A percentile compares a stretch with the other conserved stretches of the same genome.
These are phyloP conservation scores for Carex kokanica DNA, from an alignment of 176 grass and related monocot genomes.

Conservation along the genomic window DNA sequence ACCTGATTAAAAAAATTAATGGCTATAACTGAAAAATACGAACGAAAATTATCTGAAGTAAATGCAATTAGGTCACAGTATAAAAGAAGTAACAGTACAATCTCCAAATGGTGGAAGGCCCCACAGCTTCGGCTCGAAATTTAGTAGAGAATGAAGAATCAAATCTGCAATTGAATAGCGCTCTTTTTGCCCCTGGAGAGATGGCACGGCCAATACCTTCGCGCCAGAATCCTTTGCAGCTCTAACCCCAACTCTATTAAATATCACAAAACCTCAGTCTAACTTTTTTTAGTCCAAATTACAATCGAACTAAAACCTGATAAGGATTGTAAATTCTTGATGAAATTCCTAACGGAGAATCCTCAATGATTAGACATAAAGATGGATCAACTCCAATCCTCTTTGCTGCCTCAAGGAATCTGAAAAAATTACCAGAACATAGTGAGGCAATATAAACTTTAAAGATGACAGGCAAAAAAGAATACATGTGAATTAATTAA, in stretches of 20 bases:
- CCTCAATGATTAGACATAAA: slow-evolving; percentile 76
- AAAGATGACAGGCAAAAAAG: background rate
- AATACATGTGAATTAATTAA: background rate
- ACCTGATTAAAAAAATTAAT: slow-evolving; percentile 34
- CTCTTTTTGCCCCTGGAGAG: slow-evolving; percentile 63
- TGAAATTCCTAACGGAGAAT: slow-evolving; percentile 54
- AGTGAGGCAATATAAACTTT: background rate
- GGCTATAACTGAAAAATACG: background rate
- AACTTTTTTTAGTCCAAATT: background rate
- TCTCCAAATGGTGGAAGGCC: slow-evolving; percentile 74
- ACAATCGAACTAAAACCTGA: background rate
- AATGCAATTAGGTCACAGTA: slow-evolving; percentile 3
- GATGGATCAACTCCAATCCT: slow-evolving; percentile 60
- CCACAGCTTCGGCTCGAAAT: slow-evolving; percentile 77
- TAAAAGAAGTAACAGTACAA: slow-evolving; percentile 46
- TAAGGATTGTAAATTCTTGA: background rate
- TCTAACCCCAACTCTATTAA: slow-evolving; percentile 64
- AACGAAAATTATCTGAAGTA: background rate
- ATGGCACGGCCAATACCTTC: slow-evolving; percentile 88
- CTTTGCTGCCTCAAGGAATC: slow-evolving; percentile 77
- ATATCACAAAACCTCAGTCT: background rate
- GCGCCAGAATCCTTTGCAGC: slow-evolving; percentile 76
- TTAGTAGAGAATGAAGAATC: slow-evolving; percentile 71
- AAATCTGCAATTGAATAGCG: slow-evolving; percentile 55
- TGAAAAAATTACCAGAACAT: slow-evolving; percentile 21